Evolutionary conservation across 768 basidiomycete genomes (phyloP), one percentile per base, ranked within the genome.

Genomic region (Dioszegia crocea): DNA sequence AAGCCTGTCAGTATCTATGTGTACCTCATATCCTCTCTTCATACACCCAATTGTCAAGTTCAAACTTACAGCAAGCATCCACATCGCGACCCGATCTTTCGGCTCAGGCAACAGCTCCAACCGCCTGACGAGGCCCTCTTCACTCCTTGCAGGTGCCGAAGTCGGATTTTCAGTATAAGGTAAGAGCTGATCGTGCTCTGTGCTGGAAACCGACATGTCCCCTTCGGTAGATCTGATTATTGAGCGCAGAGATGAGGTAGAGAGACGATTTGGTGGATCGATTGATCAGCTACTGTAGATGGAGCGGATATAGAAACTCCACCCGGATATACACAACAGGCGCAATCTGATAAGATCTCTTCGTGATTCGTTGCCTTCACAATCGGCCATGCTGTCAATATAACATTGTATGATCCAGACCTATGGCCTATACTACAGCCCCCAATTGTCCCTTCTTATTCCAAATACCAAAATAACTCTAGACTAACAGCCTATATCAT

Each of bases 1-100:
- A n/a, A n/a, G n/a, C n/a, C n/a, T n/a, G n/a, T n/a, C n/a, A n/a
- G 33, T 17, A 29, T 27, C 21, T 8, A 26, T 12, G 8, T 27
- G 36, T 9, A 38, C 23, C 23, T 4, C 1, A 23, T 26, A 24
- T 17, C n/a, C 23, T 14, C 2, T 21, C 9, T 9, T 14, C 9
- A 30, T 14, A n/a, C 16, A 24, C 3, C 10, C 33, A 6, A 6
- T 33, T 33, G 33, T 14, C 6, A 14, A 14, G 14, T 33, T 6
- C 33, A 31, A 8, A 60, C 59, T 36, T 36, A 54, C 59, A 27
- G 24, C 33, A 1, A 60, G 27, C 21, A 60, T 21, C 14, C 30
- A 48, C 14, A 48, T 9, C 4, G 47, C 47, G 27, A 16, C 30
- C 27, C 29, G 26, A 31, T 48, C 47, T 31, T 26, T 48, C 6